Evolutionary conservation across 139 green algal species (phyloP).

Genomic region (Coelastrella sp.): DNA sequence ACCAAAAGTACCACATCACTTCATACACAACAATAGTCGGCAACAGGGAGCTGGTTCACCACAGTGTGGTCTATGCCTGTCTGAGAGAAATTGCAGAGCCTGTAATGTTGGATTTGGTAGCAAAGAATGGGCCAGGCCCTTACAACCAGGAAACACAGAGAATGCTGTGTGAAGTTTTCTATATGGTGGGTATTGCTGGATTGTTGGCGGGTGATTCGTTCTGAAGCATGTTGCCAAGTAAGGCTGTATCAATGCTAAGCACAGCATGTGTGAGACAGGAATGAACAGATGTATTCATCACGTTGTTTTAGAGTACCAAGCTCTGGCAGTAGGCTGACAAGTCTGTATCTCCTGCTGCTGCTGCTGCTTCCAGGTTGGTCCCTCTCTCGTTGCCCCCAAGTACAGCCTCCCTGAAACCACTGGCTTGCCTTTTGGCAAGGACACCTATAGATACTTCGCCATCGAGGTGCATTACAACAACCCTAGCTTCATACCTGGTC

Average conservation of each 20-base stretch:
- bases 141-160: not conserved
- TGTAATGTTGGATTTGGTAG: not conserved
- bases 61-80: slow-evolving; percentile 17
- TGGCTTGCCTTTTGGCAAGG: slow-evolving; percentile 25
- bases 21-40: slow-evolving; percentile 10
- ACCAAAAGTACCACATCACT: slow-evolving; percentile 27
- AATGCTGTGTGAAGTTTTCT: slow-evolving; percentile 27
- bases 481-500: not conserved
- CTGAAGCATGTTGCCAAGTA: not conserved
- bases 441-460: slow-evolving; percentile 1
- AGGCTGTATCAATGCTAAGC: not conserved
- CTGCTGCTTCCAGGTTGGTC: slow-evolving; percentile 28
- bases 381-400: not conserved
- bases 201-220: not conserved
- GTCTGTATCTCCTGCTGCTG: slow-evolving; percentile 10
- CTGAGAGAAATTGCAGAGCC: not conserved
- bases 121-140: not conserved
- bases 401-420: not conserved
- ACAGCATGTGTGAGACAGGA: not conserved
- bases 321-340: no score
- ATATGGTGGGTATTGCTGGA: slow-evolving; percentile 1
- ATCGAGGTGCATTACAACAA: slow-evolving; percentile 30
- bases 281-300: not conserved
- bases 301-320: not conserved
- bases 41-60: slow-evolving; percentile 21